These are phyloP conservation scores for Diplodia scrobiculata DNA, from an alignment of 2,329 filamentous ascomycete species.

Conservation along the genomic window DNA sequence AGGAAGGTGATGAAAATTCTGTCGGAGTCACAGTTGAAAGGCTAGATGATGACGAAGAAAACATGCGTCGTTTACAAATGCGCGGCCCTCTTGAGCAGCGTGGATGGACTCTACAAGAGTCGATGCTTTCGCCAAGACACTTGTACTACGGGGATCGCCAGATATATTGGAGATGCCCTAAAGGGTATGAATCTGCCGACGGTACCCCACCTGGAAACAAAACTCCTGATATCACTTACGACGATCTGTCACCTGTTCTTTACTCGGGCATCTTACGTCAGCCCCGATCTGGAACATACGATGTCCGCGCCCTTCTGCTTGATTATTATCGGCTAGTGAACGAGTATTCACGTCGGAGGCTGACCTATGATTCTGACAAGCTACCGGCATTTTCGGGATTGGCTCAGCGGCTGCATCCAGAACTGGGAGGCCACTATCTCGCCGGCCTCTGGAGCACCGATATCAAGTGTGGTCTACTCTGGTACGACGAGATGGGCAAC, in stretches of 20 bases:
- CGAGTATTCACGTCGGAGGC: neutral
- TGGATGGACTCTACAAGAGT: constrained; percentile 13
- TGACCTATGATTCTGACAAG: neutral
- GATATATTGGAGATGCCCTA: neutral
- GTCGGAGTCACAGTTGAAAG: neutral
- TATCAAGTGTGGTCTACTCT: neutral
- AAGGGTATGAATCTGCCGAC: neutral
- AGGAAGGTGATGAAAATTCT: neutral
- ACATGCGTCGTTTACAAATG: neutral
- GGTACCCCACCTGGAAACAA: neutral
- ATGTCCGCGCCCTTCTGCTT: neutral
- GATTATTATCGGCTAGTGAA: neutral
- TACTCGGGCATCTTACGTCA: neutral
- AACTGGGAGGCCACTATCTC: neutral
- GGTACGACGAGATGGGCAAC: neutral
- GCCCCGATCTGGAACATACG: neutral
- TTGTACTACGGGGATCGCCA: neutral
- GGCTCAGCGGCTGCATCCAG: neutral
- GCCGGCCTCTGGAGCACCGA: neutral
- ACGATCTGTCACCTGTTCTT: neutral
- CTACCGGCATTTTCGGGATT: neutral
- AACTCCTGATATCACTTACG: neutral
- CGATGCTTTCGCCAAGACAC: neutral
- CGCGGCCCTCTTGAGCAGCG: neutral
- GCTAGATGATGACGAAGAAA: neutral